Evolutionary conservation across 1,284 basidiomycete genomes (phyloP).

Genomic region (Leccinum fallax): DNA sequence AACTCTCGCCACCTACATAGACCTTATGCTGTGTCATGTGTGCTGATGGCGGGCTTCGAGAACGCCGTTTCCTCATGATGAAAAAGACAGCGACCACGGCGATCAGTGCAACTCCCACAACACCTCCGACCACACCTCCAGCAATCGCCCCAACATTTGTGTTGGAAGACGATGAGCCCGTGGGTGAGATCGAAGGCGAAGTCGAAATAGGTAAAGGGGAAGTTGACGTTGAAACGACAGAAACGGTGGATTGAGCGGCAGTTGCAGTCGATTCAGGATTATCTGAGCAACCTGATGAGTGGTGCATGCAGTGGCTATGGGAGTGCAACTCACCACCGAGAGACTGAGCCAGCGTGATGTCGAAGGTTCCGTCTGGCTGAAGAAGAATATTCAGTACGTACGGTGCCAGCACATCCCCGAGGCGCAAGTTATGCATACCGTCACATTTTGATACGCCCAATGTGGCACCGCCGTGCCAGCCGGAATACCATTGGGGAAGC

Average conservation of each 20-base stretch:
- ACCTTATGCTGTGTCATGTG: slow-evolving; percentile 30
- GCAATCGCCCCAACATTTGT: slow-evolving; percentile 30
- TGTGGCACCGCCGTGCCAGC: slow-evolving; percentile 31
- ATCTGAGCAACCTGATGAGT: slow-evolving; percentile 19
- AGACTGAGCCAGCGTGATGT: slow-evolving; percentile 21
- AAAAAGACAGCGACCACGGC: slow-evolving; percentile 30
- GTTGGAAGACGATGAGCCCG: background rate
- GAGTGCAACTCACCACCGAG: slow-evolving; percentile 28
- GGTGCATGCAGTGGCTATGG: background rate
- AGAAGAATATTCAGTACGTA: slow-evolving; percentile 10
- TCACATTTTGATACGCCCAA: slow-evolving; percentile 37
- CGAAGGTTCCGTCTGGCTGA: slow-evolving; percentile 23
- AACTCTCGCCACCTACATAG: slow-evolving; percentile 29
- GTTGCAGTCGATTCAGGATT: slow-evolving; percentile 31
- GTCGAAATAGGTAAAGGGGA: background rate
- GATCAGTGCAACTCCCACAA: slow-evolving; percentile 35
- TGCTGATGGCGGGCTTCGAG: slow-evolving; percentile 17
- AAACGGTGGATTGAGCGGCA: slow-evolving; percentile 21
- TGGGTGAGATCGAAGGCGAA: background rate
- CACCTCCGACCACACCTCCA: slow-evolving; percentile 44
- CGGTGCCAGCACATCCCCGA: background rate
- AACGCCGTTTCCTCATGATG: slow-evolving; percentile 31
- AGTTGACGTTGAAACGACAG: background rate
- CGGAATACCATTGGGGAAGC: slow-evolving; percentile 27
- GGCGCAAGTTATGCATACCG: slow-evolving; percentile 19